These are phyloP conservation scores for Salvia hispanica DNA, from an alignment of 257 asterid species.

Conservation along the genomic window DNA sequence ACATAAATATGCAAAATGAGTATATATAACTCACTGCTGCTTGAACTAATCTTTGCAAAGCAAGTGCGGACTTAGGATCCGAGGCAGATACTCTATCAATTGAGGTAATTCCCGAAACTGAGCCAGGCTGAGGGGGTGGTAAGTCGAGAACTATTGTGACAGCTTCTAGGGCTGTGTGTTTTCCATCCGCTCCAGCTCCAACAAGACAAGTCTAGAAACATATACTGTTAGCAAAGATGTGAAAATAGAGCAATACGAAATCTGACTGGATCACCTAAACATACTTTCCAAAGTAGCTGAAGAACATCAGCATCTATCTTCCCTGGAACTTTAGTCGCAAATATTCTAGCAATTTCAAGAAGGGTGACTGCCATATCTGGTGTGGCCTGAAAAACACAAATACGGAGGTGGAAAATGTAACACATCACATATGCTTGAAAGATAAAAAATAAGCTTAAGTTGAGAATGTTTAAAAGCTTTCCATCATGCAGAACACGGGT, in stretches of 20 bases:
- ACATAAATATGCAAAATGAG: constrained; percentile 24
- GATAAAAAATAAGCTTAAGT: no score
- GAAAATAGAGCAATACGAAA: constrained; percentile 20
- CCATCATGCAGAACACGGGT: constrained; percentile 15
- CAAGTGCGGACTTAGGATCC: constrained; percentile 97
- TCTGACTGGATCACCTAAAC: constrained; percentile 33
- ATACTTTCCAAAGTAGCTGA: constrained; percentile 97
- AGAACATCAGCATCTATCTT: constrained; percentile 99
- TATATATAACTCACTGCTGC: constrained; percentile 76
- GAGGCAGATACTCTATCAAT: constrained; percentile 89
- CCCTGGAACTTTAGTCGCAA: constrained; percentile 99
- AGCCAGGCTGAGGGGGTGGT: constrained; percentile 99
- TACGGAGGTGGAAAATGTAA: constrained; percentile 28
- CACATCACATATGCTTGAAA: no score
- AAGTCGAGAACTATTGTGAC: constrained; percentile 97
- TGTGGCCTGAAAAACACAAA: constrained; percentile 70
- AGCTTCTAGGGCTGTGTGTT: constrained; percentile 97
- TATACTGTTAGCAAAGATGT: constrained; percentile 24
- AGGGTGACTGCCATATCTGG: constrained; percentile 99
- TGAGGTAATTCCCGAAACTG: constrained; percentile 69
- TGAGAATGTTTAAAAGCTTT: constrained; percentile 3
- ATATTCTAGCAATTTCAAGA: constrained; percentile 95
- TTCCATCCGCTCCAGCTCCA: constrained; percentile 99
- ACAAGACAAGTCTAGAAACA: constrained; percentile 88
- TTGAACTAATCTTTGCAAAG: constrained; percentile 95